These are phyloP conservation scores for Lagerstroemia fauriei DNA, from an alignment of 441 rosid species.

Conservation along the genomic window DNA sequence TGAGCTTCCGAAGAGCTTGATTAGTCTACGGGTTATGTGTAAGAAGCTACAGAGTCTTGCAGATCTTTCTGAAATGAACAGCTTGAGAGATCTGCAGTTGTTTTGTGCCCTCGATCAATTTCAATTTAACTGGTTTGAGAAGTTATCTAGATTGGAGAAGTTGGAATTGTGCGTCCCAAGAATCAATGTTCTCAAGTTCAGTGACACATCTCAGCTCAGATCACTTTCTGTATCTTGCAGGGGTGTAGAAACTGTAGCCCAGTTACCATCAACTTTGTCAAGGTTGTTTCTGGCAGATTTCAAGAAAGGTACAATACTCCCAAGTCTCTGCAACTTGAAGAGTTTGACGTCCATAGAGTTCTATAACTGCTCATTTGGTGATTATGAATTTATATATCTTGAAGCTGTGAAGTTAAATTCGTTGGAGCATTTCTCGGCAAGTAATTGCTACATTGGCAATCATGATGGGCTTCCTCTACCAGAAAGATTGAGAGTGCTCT, in stretches of 20 bases:
- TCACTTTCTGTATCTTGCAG: constrained; percentile 5
- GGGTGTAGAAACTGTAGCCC: neutral
- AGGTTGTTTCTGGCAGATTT: neutral
- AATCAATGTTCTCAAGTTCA: neutral
- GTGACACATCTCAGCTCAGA: neutral
- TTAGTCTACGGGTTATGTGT: neutral
- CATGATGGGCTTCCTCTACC: neutral
- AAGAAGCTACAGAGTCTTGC: neutral
- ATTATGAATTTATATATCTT: neutral
- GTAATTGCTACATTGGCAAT: neutral
- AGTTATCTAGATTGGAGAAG: neutral
- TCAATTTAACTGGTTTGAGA: neutral
- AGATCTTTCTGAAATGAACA: neutral
- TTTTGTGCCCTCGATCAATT: neutral
- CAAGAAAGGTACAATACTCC: neutral
- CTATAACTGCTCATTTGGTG: neutral
- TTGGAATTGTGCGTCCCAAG: neutral
- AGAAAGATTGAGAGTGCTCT: neutral
- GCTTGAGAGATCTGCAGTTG: neutral
- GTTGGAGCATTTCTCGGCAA: neutral
- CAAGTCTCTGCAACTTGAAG: neutral
- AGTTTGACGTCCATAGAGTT: neutral
- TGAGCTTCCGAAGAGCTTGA: neutral
- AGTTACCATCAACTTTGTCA: neutral
- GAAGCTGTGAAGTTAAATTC: neutral